Conservation (phyloP, 768 basidiomycete species). For the Paxillus ammoniavirescens region DNA sequence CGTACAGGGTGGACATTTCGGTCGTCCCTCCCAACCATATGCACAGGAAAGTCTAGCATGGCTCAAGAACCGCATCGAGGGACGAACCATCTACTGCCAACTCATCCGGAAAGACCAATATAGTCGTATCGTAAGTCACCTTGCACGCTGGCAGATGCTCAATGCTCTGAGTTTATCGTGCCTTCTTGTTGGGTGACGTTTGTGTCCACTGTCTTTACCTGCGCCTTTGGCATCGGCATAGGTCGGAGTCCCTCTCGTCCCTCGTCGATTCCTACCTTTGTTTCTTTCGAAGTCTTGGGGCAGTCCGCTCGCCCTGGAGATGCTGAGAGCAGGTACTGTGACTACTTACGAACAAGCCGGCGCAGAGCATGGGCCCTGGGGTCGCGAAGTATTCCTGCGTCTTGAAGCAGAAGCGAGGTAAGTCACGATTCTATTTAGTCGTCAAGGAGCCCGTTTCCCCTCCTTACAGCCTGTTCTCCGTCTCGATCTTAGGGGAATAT, state of each 20-base stretch:
- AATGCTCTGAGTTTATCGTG: not conserved
- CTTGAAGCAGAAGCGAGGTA: constrained; percentile 70
- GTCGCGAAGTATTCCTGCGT: constrained; percentile 60
- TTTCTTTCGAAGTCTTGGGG: constrained; percentile 39
- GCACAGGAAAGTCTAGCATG: constrained; percentile 72
- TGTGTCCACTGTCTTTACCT: not conserved
- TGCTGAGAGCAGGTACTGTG: constrained; percentile 79
- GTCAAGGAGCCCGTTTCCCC: not conserved
- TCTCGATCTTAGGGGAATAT: not conserved
- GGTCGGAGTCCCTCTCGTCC: constrained; percentile 63
- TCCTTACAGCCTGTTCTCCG: not conserved
- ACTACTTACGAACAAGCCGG: constrained; percentile 74
- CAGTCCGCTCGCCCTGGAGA: constrained; percentile 59
- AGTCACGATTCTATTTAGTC: constrained; percentile 16
- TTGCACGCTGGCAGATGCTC: not conserved
- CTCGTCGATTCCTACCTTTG: constrained; percentile 52
- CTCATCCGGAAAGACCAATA: constrained; percentile 81
- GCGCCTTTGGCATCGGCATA: constrained; percentile 26
- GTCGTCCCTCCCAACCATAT: constrained; percentile 73
- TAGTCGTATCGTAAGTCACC: constrained; percentile 62
- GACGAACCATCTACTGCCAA: constrained; percentile 68
- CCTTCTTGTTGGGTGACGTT: not conserved
- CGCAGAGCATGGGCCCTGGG: constrained; percentile 74
- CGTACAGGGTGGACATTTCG: constrained; percentile 75
- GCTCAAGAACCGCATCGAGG: constrained; percentile 56